These are phyloP conservation scores for Gossypium davidsonii DNA, from an alignment of 441 rosid species.

Conservation along the genomic window DNA sequence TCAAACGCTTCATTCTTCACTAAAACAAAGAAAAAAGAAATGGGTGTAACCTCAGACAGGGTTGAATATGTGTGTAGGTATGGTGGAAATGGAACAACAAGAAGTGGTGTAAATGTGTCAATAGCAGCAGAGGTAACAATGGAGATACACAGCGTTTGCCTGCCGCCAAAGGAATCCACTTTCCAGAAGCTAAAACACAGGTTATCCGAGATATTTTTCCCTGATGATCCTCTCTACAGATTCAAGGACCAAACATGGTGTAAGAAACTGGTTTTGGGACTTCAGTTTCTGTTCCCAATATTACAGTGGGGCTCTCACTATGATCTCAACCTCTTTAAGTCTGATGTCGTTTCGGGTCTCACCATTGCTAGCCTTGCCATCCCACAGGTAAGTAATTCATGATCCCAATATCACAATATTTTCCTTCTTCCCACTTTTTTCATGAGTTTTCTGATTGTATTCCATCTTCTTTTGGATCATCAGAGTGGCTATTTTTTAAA, in stretches of 20 bases:
- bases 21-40: conserved; percentile 1
- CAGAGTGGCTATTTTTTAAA: conserved; percentile 10
- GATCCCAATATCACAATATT: background rate
- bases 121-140: conserved; percentile 27
- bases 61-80: conserved; percentile 37
- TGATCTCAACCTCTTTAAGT: conserved; percentile 53
- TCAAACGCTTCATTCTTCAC: background rate
- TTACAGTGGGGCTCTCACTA: conserved; percentile 80
- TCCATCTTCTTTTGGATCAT: conserved; percentile 22
- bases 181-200: conserved; percentile 60
- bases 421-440: background rate
- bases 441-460: conserved; percentile 13
- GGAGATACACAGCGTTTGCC: conserved; percentile 62
- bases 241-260: conserved; percentile 70
- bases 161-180: conserved; percentile 60
- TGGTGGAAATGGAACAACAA: conserved; percentile 14
- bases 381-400: conserved; percentile 74
- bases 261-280: conserved; percentile 47
- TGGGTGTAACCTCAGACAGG: conserved; percentile 46
- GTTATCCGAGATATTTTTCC: conserved; percentile 71
- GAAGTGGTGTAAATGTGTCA: conserved; percentile 16
- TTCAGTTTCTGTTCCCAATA: conserved; percentile 75
- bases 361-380: conserved; percentile 99
- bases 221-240: conserved; percentile 81
- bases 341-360: conserved; percentile 86